Evolutionary conservation across 2,329 filamentous ascomycete genomes (phyloP).

Genomic region (Fusarium nygamai): DNA sequence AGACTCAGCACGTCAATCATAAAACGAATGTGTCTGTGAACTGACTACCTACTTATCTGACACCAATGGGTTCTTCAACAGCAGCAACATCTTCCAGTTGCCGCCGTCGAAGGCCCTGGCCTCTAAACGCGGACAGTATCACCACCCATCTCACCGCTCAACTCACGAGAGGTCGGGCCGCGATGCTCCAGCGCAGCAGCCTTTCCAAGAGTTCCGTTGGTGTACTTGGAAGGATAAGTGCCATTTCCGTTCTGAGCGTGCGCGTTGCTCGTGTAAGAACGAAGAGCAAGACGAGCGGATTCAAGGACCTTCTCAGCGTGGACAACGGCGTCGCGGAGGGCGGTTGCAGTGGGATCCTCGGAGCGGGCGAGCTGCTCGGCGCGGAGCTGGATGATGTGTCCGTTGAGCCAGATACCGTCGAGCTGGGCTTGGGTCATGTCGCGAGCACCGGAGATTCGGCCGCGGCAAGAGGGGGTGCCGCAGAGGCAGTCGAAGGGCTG

Average conservation of each 20-base stretch:
- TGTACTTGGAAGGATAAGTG: slow-evolving; percentile 12
- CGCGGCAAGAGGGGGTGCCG: slow-evolving; percentile 64
- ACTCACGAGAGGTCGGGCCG: slow-evolving; percentile 63
- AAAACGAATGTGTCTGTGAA: slow-evolving; percentile 12
- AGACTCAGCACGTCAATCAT: not conserved
- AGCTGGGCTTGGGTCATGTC: slow-evolving; percentile 66
- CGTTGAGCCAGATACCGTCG: slow-evolving; percentile 68
- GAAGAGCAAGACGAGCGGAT: slow-evolving; percentile 56
- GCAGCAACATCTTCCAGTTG: slow-evolving; percentile 15
- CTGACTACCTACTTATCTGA: slow-evolving; percentile 5
- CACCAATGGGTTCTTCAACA: slow-evolving; percentile 21
- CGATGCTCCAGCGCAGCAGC: slow-evolving; percentile 46
- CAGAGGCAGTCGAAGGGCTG: slow-evolving; percentile 77
- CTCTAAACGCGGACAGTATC: slow-evolving; percentile 57
- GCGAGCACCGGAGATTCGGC: slow-evolving; percentile 70
- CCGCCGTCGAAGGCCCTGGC: slow-evolving; percentile 5
- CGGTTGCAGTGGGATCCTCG: slow-evolving; percentile 53
- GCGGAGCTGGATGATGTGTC: slow-evolving; percentile 67
- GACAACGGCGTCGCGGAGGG: slow-evolving; percentile 54
- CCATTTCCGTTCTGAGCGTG: slow-evolving; percentile 30
- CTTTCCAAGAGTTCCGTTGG: slow-evolving; percentile 42
- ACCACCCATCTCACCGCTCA: slow-evolving; percentile 70
- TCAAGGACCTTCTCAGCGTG: slow-evolving; percentile 60
- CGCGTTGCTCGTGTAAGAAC: slow-evolving; percentile 47
- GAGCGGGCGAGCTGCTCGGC: slow-evolving; percentile 50